Conservation (phyloP, 1,284 basidiomycete genomes). For the Schizophyllum amplum region DNA sequence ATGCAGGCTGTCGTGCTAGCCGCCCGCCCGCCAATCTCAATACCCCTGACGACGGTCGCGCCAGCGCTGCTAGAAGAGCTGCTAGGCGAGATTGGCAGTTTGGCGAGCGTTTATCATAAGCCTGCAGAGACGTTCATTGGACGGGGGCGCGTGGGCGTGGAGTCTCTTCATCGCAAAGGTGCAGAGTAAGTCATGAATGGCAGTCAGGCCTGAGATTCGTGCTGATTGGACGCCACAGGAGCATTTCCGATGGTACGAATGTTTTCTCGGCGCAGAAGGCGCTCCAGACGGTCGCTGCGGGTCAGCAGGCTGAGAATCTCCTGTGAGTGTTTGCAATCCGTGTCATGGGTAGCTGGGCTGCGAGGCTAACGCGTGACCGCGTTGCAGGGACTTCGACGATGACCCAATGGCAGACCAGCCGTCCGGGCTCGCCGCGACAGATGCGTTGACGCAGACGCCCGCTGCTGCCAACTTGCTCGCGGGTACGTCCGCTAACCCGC, state of each 20-base stretch:
- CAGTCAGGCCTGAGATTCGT: slow-evolving; percentile 6
- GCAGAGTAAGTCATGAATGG: slow-evolving; percentile 55
- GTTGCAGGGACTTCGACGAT: slow-evolving; percentile 71
- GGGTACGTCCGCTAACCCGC: slow-evolving; percentile 75
- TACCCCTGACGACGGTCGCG: slow-evolving; percentile 86
- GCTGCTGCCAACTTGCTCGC: slow-evolving; percentile 63
- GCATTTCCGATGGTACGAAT: slow-evolving; percentile 45
- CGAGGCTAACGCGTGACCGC: neutral
- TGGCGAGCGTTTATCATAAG: slow-evolving; percentile 95
- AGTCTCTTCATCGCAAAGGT: slow-evolving; percentile 68
- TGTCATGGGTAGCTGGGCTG: too few species aligned
- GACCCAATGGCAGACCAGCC: slow-evolving; percentile 53
- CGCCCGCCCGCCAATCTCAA: slow-evolving; percentile 85
- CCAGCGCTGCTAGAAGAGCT: slow-evolving; percentile 91
- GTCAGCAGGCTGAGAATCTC: slow-evolving; percentile 91
- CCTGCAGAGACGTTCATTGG: slow-evolving; percentile 90
- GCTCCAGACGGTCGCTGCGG: slow-evolving; percentile 80
- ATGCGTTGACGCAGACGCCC: slow-evolving; percentile 59
- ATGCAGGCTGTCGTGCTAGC: slow-evolving; percentile 84
- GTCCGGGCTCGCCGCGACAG: slow-evolving; percentile 67
- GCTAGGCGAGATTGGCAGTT: slow-evolving; percentile 76
- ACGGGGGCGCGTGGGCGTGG: slow-evolving; percentile 76
- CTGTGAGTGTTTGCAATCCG: slow-evolving; percentile 33
- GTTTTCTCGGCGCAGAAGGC: slow-evolving; percentile 71
- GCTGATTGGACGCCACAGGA: slow-evolving; percentile 16